phyloP scores from a whole-genome alignment of 805 yeast species.

The Torulaspora quercuum region DNA sequence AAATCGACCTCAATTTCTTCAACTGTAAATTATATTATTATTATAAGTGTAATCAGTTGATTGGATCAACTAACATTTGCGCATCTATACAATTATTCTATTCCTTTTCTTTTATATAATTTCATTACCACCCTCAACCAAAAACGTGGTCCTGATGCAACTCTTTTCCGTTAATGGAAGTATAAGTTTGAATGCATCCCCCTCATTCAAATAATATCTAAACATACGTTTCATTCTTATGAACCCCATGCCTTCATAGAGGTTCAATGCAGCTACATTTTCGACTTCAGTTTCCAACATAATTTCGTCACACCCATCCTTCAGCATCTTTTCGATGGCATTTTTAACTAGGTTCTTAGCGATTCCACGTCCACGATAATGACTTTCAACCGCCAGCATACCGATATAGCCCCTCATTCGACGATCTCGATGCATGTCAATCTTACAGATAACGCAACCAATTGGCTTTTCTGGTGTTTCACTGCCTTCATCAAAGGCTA shows the following conservation, averaged over 20 bases:
- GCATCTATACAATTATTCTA: background rate
- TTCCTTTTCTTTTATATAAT: slow-evolving; percentile 2
- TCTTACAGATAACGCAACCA: slow-evolving; percentile 85
- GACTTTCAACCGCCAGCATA: slow-evolving; percentile 81
- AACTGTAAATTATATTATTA: slow-evolving; percentile 10
- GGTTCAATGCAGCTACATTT: slow-evolving; percentile 62
- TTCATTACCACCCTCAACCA: slow-evolving; percentile 28
- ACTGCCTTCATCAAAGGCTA: slow-evolving; percentile 46
- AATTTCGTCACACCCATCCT: slow-evolving; percentile 77
- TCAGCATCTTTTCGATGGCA: slow-evolving; percentile 62
- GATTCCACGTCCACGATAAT: slow-evolving; percentile 72
- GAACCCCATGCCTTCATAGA: slow-evolving; percentile 77
- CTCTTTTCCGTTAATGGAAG: slow-evolving; percentile 70
- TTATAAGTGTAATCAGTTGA: slow-evolving; percentile 3
- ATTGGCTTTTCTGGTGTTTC: slow-evolving; percentile 41
- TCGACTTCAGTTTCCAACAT: slow-evolving; percentile 88
- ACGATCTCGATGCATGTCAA: slow-evolving; percentile 64
- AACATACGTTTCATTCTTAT: slow-evolving; percentile 69
- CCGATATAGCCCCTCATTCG: slow-evolving; percentile 90
- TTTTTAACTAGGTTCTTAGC: slow-evolving; percentile 67
- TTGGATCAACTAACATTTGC: background rate
- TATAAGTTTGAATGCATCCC: slow-evolving; percentile 86
- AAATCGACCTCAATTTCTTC: background rate
- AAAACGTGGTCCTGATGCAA: slow-evolving; percentile 52
- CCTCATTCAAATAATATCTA: slow-evolving; percentile 85